phyloP scores from a whole-genome alignment of 2,329 filamentous ascomycete genomes.

The Ascochyta clinopodiicola region DNA sequence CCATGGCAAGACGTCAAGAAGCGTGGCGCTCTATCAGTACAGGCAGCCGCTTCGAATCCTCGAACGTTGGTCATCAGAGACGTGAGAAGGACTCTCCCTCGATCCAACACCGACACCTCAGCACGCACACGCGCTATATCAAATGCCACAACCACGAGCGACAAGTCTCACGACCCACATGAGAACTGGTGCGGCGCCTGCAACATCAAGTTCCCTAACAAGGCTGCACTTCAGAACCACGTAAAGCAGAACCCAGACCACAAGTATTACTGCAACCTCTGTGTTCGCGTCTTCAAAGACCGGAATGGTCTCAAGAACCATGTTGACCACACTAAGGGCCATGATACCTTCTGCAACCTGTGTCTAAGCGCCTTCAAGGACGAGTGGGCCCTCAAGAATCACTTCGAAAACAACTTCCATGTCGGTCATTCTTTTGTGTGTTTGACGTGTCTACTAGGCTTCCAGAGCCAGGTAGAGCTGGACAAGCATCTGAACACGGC shows the following conservation, averaged over 20 bases:
- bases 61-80: slow-evolving; percentile 23
- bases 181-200: slow-evolving; percentile 47
- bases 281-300: slow-evolving; percentile 44
- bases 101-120: background rate
- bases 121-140: slow-evolving; percentile 15
- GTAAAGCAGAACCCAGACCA: slow-evolving; percentile 35
- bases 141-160: slow-evolving; percentile 13
- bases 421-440: slow-evolving; percentile 39
- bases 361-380: slow-evolving; percentile 45
- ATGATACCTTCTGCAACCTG: slow-evolving; percentile 41
- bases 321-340: slow-evolving; percentile 38
- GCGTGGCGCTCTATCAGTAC: slow-evolving; percentile 13
- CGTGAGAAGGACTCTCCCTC: background rate
- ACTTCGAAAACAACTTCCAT: slow-evolving; percentile 43
- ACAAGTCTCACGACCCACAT: slow-evolving; percentile 24
- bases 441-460: slow-evolving; percentile 38
- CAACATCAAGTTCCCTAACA: slow-evolving; percentile 30
- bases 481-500: slow-evolving; percentile 33
- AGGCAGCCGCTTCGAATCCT: background rate
- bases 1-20: slow-evolving; percentile 40
- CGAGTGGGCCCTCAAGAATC: slow-evolving; percentile 40
- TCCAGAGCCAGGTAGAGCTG: slow-evolving; percentile 28
- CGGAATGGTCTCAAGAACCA: slow-evolving; percentile 46
- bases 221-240: slow-evolving; percentile 32
- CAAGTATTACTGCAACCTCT: slow-evolving; percentile 45